These are phyloP conservation scores for Erodium maritimum DNA, from an alignment of 345 rosid genomes.

Conservation along the genomic window DNA sequence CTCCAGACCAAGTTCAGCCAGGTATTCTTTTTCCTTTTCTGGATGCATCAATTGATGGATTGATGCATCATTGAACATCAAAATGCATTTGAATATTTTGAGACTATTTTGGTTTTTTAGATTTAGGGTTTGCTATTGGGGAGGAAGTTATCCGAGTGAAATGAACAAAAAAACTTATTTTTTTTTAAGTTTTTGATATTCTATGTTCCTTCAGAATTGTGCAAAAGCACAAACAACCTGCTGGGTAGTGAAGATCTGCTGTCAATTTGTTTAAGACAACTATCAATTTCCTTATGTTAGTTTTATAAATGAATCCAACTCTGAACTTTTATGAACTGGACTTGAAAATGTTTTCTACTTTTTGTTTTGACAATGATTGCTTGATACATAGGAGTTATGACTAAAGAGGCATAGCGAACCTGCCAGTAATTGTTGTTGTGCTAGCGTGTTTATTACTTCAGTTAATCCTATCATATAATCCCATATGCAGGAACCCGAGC, in stretches of 20 bases:
- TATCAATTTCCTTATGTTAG: not conserved
- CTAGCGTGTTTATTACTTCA: too few relatives aligned
- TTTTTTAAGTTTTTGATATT: too few relatives aligned
- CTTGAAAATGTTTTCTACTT: not conserved
- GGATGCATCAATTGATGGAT: not conserved
- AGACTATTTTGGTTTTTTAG: not conserved
- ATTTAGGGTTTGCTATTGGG: not conserved
- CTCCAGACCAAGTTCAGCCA: constrained; percentile 93
- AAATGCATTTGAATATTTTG: not conserved
- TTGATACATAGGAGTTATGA: too few relatives aligned
- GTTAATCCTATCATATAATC: not conserved
- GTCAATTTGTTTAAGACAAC: too few relatives aligned
- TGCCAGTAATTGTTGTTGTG: too few relatives aligned
- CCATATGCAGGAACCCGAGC: constrained; percentile 79
- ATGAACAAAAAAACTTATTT: not conserved
- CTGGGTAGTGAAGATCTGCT: not conserved
- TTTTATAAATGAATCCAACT: not conserved
- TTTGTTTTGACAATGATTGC: not conserved
- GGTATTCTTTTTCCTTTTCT: constrained; percentile 20
- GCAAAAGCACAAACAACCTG: not conserved
- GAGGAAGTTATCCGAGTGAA: not conserved
- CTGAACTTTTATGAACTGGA: not conserved
- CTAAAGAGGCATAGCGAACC: too few relatives aligned
- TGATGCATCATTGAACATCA: not conserved
- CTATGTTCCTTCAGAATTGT: not conserved